A percentile compares a stretch with the other conserved stretches of the same genome.
These are phyloP conservation scores for Alternaria sp. DNA, from an alignment of 2,329 filamentous ascomycete species.

Conservation along the genomic window DNA sequence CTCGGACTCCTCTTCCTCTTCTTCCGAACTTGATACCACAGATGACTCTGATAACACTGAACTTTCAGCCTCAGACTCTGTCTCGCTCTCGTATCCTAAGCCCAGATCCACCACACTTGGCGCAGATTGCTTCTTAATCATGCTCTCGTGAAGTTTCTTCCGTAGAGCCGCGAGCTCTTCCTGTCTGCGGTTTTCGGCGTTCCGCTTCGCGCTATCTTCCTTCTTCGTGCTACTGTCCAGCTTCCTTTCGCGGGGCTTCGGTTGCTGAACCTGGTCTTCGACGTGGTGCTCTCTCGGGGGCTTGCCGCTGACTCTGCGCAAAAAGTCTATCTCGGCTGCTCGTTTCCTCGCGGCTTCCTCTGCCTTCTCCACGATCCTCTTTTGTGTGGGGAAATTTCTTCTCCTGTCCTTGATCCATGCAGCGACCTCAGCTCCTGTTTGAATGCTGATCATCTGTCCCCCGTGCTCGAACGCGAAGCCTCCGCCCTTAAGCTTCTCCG, in stretches of 20 bases:
- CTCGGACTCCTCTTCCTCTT: slow-evolving; percentile 27
- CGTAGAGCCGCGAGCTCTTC: slow-evolving; percentile 43
- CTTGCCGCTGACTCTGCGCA: slow-evolving; percentile 35
- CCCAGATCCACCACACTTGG: slow-evolving; percentile 31
- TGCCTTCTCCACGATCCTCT: slow-evolving; percentile 69
- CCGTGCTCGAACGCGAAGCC: slow-evolving; percentile 65
- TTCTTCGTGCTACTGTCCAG: not conserved
- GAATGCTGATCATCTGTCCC: slow-evolving; percentile 60
- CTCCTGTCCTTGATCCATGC: slow-evolving; percentile 82
- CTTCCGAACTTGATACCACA: slow-evolving; percentile 42
- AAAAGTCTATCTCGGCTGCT: slow-evolving; percentile 49
- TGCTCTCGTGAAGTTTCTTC: slow-evolving; percentile 43
- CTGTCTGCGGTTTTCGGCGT: slow-evolving; percentile 2
- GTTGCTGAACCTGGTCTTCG: not conserved
- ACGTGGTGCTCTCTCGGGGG: slow-evolving; percentile 6
- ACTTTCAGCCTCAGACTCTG: slow-evolving; percentile 28
- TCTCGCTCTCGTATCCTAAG: slow-evolving; percentile 41
- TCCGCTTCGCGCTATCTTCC: not conserved
- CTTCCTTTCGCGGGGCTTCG: slow-evolving; percentile 3
- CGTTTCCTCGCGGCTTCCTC: slow-evolving; percentile 47
- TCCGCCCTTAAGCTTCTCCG: slow-evolving; percentile 53
- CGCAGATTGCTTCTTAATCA: slow-evolving; percentile 23
- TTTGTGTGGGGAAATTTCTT: slow-evolving; percentile 79
- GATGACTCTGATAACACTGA: slow-evolving; percentile 37
- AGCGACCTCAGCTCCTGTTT: slow-evolving; percentile 70